Conservation (phyloP, 257 asterid species). For the Nicotiana noctiflora region DNA sequence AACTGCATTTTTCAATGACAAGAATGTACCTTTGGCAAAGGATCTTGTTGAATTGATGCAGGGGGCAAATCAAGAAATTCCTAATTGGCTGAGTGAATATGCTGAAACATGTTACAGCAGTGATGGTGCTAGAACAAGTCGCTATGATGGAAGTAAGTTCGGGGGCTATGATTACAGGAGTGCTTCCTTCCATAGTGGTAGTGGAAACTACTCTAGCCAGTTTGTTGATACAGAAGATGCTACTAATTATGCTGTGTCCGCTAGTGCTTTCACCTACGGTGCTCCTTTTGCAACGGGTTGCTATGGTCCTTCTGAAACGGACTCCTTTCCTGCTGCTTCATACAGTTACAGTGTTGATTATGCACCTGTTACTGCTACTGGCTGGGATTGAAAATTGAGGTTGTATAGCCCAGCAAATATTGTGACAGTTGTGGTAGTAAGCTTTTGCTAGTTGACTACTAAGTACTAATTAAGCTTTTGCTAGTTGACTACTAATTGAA, state of each 20-base stretch:
- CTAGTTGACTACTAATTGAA: neutral
- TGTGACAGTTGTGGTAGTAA: neutral
- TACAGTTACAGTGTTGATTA: slow-evolving; percentile 10
- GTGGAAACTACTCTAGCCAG: slow-evolving; percentile 18
- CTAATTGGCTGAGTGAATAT: slow-evolving; percentile 43
- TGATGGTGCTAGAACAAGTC: slow-evolving; percentile 19
- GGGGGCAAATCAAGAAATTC: slow-evolving; percentile 58
- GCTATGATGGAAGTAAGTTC: slow-evolving; percentile 17
- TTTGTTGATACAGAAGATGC: slow-evolving; percentile 5
- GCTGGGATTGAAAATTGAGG: slow-evolving; percentile 30
- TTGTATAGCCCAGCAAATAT: neutral
- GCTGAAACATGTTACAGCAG: slow-evolving; percentile 24
- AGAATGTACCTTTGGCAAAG: slow-evolving; percentile 45
- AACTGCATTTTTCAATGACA: slow-evolving; percentile 67
- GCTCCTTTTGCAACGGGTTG: slow-evolving; percentile 5
- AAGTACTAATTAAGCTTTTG: neutral
- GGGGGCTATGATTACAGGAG: slow-evolving; percentile 27
- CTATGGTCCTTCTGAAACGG: slow-evolving; percentile 1
- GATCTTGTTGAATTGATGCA: slow-evolving; percentile 49
- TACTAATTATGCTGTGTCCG: slow-evolving; percentile 6
- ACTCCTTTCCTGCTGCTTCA: slow-evolving; percentile 6
- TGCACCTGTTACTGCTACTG: slow-evolving; percentile 26
- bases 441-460: neutral
- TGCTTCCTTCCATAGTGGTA: neutral
- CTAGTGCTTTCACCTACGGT: neutral